Percentiles rank a stretch among this genome's conserved stretches.
Evolutionary conservation across 257 asterid species (phyloP).

Genomic region (Nicotiana attenuata): DNA sequence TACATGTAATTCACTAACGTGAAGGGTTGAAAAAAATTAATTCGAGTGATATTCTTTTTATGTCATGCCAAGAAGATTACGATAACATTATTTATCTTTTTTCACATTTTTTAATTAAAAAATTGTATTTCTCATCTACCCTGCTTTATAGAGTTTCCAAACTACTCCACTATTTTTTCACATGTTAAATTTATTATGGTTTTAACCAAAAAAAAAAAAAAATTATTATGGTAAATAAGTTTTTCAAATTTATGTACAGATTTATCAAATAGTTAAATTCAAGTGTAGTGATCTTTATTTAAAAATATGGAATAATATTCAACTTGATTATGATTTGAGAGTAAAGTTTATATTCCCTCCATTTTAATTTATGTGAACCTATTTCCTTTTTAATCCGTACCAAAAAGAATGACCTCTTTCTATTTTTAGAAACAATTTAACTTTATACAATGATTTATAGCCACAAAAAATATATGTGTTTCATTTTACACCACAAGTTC

Average conservation of each 20-base stretch:
- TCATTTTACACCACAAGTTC: no score
- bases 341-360: not conserved
- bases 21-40: not conserved
- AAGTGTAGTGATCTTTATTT: not conserved
- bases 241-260: not conserved
- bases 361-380: no score
- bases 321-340: not conserved
- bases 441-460: no score
- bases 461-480: no score
- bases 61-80: not conserved
- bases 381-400: no score
- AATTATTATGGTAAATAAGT: not conserved
- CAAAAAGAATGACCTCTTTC: no score
- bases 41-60: not conserved
- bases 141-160: not conserved
- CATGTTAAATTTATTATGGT: not conserved
- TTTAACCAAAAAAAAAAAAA: no score
- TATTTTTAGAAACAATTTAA: no score
- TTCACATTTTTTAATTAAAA: not conserved
- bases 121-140: no score
- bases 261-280: not conserved
- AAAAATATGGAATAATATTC: not conserved
- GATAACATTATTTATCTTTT: not conserved
- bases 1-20: no score
- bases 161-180: not conserved